These are phyloP conservation scores for Nicotiana obtusifolia DNA, from an alignment of 257 asterid species.

Conservation along the genomic window DNA sequence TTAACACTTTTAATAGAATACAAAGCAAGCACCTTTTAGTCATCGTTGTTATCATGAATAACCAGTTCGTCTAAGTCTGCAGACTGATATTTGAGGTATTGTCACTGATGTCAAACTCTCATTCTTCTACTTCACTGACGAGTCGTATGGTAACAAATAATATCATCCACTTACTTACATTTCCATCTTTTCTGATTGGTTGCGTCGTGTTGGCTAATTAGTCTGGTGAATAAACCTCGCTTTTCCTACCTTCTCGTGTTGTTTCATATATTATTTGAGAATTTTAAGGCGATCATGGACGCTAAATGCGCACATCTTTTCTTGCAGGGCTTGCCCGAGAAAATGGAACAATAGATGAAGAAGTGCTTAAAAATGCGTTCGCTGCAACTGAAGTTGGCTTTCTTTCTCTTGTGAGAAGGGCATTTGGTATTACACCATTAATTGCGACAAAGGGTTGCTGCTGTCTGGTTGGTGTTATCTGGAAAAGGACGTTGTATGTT, in stretches of 20 bases:
- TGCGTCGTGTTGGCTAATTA: neutral
- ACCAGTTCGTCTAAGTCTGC: neutral
- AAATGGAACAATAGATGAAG: conserved; percentile 47
- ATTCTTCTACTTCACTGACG: neutral
- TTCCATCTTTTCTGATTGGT: neutral
- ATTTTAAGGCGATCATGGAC: neutral
- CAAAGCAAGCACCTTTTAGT: neutral
- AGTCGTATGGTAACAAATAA: neutral
- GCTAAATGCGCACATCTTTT: conserved; percentile 5
- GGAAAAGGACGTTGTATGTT: conserved; percentile 44
- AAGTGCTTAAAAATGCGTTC: conserved; percentile 43
- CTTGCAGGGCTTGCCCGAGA: conserved; percentile 57
- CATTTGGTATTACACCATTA: conserved; percentile 32
- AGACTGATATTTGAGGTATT: neutral
- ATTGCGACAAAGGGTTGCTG: conserved; percentile 68
- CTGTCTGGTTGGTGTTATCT: conserved; percentile 77
- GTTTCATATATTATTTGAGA: neutral
- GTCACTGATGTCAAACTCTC: neutral
- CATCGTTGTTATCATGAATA: neutral
- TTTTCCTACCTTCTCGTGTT: neutral
- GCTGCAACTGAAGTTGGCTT: conserved; percentile 65
- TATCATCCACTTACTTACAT: neutral
- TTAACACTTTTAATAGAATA: neutral
- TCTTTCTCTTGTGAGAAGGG: conserved; percentile 41
- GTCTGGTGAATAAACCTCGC: neutral